Base-by-base conservation (phyloP, 2,329 filamentous ascomycete species). In the Chrysoporthe deuterocubensis region DNA sequence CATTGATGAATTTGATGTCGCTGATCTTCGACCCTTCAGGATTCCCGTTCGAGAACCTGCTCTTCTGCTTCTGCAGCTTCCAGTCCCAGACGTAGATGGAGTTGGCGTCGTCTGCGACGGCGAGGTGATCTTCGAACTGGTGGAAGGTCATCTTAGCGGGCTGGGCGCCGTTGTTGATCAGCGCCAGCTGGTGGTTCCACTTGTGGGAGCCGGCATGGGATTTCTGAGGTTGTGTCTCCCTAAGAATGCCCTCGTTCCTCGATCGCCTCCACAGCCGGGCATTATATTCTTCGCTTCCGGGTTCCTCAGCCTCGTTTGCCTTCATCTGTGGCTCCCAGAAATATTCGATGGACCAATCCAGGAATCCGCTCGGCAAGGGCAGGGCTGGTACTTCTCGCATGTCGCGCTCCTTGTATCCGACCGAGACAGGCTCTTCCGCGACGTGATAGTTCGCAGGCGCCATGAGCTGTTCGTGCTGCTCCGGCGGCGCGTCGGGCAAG, bases 311-410 rank as follows among this genome's bases (percentile, higher is more conserved):
- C 77, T 99, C 96, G 67, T 92, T 94, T 3, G 93, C 91, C 76
- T 96, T 96, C 96, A 99, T 98, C 79, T 99, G 96, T 43, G 96
- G 96, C 78, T 98, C 94, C 42, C 94, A 92, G 84, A 98, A 99
- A 78, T 99, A 98, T 78, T 95, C 95, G 57, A 96, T 94, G 4
- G 94, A 97, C 94, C 95, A 99, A 71, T 97, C 93, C 71, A 97
- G 85, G 78, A 98, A 97, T 9, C 86, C 90, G 76, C 94, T 97
- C 69, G 87, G 86, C 21, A 99, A 78, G 1, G 96, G 96, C 40
- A 98, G 85, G 14, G 78, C 79, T 1, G 92, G 90, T 11, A 82
- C 73, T 64, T 87, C 82, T 0, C 84, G 82, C 42, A 87, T 77
- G 69, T 89, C 85, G 67, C 90, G 87, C 62, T 88, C 82, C 71